phyloP scores from a whole-genome alignment of 2,329 filamentous ascomycete species.

The Colletotrichum lindemuthianum region DNA sequence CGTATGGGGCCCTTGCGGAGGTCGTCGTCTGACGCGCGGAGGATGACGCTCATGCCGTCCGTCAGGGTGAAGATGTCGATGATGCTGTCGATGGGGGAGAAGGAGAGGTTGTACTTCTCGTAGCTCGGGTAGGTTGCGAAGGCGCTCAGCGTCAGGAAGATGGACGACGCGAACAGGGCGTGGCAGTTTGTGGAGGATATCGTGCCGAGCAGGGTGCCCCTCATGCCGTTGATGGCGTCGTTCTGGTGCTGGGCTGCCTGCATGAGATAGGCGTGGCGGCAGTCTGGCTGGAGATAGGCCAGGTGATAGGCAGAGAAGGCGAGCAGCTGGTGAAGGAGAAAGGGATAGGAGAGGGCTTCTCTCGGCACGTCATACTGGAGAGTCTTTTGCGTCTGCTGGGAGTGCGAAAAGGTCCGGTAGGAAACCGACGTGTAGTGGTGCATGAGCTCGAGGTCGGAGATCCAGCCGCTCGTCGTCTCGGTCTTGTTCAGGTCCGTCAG shows the following conservation, averaged over 20 bases:
- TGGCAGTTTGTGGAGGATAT: constrained; percentile 44
- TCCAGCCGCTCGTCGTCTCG: constrained; percentile 42
- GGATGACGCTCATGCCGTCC: constrained; percentile 45
- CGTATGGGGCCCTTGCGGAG: constrained; percentile 39
- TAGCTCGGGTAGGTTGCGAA: constrained; percentile 43
- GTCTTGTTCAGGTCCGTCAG: constrained; percentile 38
- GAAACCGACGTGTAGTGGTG: constrained; percentile 48
- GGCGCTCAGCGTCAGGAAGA: constrained; percentile 45
- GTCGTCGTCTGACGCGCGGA: constrained; percentile 40
- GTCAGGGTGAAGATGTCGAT: constrained; percentile 46
- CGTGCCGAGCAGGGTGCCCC: constrained; percentile 38
- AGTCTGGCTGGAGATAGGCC: constrained; percentile 42
- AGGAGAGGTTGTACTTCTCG: constrained; percentile 31
- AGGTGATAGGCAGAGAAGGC: constrained; percentile 46
- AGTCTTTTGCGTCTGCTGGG: constrained; percentile 40
- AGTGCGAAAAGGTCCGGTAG: constrained; percentile 39
- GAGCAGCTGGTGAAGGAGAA: constrained; percentile 46
- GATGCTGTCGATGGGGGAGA: constrained; percentile 44
- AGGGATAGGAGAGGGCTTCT: constrained; percentile 42
- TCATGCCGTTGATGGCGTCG: constrained; percentile 45
- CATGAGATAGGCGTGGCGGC: constrained; percentile 40
- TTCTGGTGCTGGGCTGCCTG: constrained; percentile 48
- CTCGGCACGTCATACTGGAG: constrained; percentile 42
- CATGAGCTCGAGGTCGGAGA: constrained; percentile 49
- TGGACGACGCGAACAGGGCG: constrained; percentile 47